Conservation (phyloP, 2,329 filamentous ascomycete genomes). For the Coleophoma crateriformis region DNA sequence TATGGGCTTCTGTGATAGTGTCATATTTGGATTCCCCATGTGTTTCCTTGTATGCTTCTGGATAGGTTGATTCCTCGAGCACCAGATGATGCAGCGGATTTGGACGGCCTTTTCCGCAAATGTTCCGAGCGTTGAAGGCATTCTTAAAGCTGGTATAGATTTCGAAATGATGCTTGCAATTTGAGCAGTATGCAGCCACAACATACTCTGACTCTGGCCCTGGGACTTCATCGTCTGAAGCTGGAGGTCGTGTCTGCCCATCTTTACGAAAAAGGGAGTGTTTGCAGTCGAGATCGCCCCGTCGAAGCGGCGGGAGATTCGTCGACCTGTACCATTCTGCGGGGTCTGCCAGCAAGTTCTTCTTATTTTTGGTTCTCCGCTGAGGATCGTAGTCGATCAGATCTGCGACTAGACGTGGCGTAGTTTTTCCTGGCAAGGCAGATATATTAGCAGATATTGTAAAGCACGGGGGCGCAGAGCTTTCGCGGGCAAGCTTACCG, state of each 20-base stretch:
- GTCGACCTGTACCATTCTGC: constrained; percentile 42
- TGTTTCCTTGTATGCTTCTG: constrained; percentile 23
- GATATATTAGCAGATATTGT: constrained; percentile 3
- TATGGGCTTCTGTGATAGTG: constrained; percentile 32
- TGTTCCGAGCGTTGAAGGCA: constrained; percentile 16
- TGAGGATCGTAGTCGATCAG: constrained; percentile 34
- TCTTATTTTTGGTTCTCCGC: constrained; percentile 28
- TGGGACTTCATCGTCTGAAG: constrained; percentile 29
- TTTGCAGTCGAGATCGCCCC: constrained; percentile 40
- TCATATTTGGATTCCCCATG: constrained; percentile 21
- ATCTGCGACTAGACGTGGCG: constrained; percentile 41
- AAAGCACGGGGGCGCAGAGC: not conserved
- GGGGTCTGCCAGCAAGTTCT: constrained; percentile 47
- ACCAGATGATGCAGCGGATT: constrained; percentile 58
- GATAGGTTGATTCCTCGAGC: constrained; percentile 30
- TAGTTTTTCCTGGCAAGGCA: constrained; percentile 38
- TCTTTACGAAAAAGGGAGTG: constrained; percentile 55
- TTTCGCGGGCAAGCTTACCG: not conserved
- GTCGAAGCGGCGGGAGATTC: constrained; percentile 17
- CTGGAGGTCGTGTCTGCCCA: constrained; percentile 42
- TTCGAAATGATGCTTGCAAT: constrained; percentile 58
- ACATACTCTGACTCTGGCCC: constrained; percentile 40
- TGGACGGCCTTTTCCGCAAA: not conserved
- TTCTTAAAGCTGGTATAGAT: constrained; percentile 45
- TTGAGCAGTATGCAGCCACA: constrained; percentile 54